phyloP scores from a whole-genome alignment of 257 asterid species.

The Przewalskia tangutica region DNA sequence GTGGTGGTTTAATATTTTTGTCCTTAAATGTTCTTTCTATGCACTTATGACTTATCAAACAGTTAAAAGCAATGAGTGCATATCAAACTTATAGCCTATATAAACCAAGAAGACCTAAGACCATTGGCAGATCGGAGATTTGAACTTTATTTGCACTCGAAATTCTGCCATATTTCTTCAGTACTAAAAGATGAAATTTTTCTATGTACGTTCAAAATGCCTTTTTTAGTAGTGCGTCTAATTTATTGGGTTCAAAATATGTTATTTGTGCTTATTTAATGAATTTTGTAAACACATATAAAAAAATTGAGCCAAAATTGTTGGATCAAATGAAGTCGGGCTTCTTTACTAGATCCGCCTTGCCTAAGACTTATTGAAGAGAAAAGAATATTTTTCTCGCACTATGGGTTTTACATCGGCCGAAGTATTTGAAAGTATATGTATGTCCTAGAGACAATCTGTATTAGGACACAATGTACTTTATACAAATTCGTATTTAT shows the following conservation, averaged over 20 bases:
- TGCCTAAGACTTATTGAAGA: too few species aligned
- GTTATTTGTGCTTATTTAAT: too few species aligned
- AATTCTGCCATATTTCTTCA: too few species aligned
- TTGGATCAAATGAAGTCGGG: not conserved
- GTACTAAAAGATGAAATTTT: not conserved
- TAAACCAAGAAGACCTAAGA: not conserved
- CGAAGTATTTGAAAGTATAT: too few species aligned
- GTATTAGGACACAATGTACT: too few species aligned
- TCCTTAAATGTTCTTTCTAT: not conserved
- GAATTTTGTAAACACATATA: too few species aligned
- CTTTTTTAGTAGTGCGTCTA: not conserved
- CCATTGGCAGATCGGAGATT: fast-evolving
- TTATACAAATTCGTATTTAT: too few species aligned
- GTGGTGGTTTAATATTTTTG: slow-evolving; percentile 2
- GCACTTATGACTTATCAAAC: not conserved
- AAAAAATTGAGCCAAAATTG: not conserved
- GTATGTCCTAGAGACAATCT: too few species aligned
- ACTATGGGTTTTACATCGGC: too few species aligned
- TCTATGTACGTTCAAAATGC: not conserved
- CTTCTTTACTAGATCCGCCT: not conserved
- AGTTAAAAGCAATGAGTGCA: not conserved
- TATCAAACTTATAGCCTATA: not conserved
- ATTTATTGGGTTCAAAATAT: too few species aligned
- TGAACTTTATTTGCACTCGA: not conserved
- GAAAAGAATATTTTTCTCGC: too few species aligned